phyloP scores from a whole-genome alignment of 192 early-diverging fungal genomes.

The Coemansia reversa region DNA sequence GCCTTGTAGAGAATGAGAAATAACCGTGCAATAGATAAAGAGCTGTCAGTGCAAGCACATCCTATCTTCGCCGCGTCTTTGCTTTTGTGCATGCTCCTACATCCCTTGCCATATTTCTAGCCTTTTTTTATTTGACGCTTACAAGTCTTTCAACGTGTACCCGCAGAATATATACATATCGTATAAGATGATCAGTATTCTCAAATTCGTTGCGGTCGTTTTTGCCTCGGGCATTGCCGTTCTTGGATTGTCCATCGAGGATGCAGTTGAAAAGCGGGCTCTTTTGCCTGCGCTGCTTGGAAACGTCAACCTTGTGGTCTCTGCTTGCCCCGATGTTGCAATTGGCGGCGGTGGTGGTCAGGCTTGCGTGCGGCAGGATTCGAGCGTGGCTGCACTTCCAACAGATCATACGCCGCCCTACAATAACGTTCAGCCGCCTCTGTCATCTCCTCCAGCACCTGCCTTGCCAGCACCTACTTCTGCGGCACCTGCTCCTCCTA shows the following conservation, averaged over 20 bases:
- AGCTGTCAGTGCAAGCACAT: too few species aligned
- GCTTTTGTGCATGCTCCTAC: too few species aligned
- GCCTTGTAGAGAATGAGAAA: too few species aligned
- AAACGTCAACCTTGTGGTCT: slow-evolving; percentile 30
- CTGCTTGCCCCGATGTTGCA: slow-evolving; percentile 44
- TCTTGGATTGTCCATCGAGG: slow-evolving; percentile 15
- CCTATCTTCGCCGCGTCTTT: too few species aligned
- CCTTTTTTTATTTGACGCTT: too few species aligned
- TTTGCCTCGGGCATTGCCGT: slow-evolving; percentile 13
- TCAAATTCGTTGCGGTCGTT: slow-evolving; percentile 23
- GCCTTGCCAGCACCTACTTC: slow-evolving; percentile 10
- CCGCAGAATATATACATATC: too few species aligned
- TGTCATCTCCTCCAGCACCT: slow-evolving; percentile 8
- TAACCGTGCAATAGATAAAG: too few species aligned
- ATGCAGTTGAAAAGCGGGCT: slow-evolving; percentile 22
- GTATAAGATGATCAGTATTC: slow-evolving; percentile 27
- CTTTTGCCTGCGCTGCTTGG: slow-evolving; percentile 47
- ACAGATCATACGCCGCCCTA: slow-evolving; percentile 7
- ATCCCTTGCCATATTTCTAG: too few species aligned
- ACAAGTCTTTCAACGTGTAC: too few species aligned
- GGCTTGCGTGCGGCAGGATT: slow-evolving; percentile 20
- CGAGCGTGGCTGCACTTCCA: slow-evolving; percentile 5
- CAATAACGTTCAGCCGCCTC: slow-evolving; percentile 18
- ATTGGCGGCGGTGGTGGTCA: slow-evolving; percentile 27
- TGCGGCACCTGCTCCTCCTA: slow-evolving; percentile 1